A percentile compares a stretch with the other conserved stretches of the same genome.
phyloP scores from a whole-genome alignment of 1,284 basidiomycete genomes.

The Cutaneotrichosporon cutaneum region DNA sequence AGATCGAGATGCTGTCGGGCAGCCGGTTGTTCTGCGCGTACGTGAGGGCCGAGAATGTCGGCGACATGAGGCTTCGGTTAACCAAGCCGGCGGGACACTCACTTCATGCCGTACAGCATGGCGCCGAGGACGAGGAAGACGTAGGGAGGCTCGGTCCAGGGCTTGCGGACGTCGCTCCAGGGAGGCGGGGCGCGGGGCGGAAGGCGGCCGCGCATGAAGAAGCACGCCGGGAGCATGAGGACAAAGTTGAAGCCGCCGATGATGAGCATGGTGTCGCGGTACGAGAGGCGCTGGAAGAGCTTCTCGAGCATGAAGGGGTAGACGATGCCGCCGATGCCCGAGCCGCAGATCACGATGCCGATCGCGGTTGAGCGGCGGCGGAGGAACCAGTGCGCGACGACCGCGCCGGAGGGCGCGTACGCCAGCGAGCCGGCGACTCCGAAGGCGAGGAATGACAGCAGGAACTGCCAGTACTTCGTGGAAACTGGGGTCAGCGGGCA shows the following conservation, averaged over 20 bases:
- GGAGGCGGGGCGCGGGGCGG: conserved; percentile 26
- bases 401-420: conserved; percentile 46
- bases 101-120: conserved; percentile 16
- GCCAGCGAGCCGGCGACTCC: conserved; percentile 40
- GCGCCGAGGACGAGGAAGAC: conserved; percentile 18
- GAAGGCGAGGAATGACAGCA: conserved; percentile 43
- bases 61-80: conserved; percentile 19
- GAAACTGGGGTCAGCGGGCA: conserved; percentile 31
- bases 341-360: conserved; percentile 46
- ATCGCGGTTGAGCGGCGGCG: conserved; percentile 42
- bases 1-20: neutral
- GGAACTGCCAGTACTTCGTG: conserved; percentile 47
- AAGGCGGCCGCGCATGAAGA: conserved; percentile 29
- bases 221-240: conserved; percentile 28
- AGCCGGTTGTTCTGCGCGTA: conserved; percentile 13
- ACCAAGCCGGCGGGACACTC: conserved; percentile 1
- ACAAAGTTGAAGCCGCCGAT: conserved; percentile 25
- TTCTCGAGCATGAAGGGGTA: conserved; percentile 47
- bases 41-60: conserved; percentile 16
- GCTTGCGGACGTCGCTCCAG: conserved; percentile 14
- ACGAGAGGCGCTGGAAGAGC: conserved; percentile 32
- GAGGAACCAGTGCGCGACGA: conserved; percentile 50
- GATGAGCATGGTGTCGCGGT: conserved; percentile 31
- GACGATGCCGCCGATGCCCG: conserved; percentile 47
- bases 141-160: conserved; percentile 21